These are phyloP conservation scores for Talaromyces sp. DNA, from an alignment of 2,329 filamentous ascomycete species.

Conservation along the genomic window DNA sequence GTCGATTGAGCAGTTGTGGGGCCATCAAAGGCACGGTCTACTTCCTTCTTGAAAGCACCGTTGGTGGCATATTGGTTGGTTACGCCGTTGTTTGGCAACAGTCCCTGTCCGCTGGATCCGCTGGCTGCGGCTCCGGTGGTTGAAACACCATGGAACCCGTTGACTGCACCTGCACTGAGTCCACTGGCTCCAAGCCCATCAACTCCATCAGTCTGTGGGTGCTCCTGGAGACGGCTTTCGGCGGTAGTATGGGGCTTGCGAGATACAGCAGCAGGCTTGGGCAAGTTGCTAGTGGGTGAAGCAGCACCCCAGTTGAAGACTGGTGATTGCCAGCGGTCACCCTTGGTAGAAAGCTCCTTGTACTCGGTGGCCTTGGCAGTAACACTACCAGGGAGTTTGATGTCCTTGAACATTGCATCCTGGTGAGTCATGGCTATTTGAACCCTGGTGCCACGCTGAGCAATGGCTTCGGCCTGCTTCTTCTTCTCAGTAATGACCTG, in stretches of 20 bases:
- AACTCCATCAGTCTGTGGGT: neutral
- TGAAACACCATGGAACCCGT: slow-evolving; percentile 9
- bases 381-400: slow-evolving; percentile 81
- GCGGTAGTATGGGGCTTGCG: slow-evolving; percentile 57
- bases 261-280: slow-evolving; percentile 51
- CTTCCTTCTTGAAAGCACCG: slow-evolving; percentile 24
- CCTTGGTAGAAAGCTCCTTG: slow-evolving; percentile 79
- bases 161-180: neutral
- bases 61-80: slow-evolving; percentile 20
- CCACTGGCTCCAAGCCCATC: neutral
- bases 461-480: slow-evolving; percentile 64
- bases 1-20: slow-evolving; percentile 12
- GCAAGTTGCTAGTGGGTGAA: slow-evolving; percentile 67
- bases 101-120: neutral
- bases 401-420: slow-evolving; percentile 86
- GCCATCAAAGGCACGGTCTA: slow-evolving; percentile 30
- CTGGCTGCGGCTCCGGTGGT: slow-evolving; percentile 15
- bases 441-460: slow-evolving; percentile 64
- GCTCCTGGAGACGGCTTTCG: slow-evolving; percentile 19
- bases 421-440: slow-evolving; percentile 83
- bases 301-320: slow-evolving; percentile 85
- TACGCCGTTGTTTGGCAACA: slow-evolving; percentile 19
- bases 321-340: slow-evolving; percentile 90
- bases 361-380: slow-evolving; percentile 93
- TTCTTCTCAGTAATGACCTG: slow-evolving; percentile 71